Percentiles rank a stretch among this genome's conserved stretches.
Evolutionary conservation across 192 early-diverging fungal genomes (phyloP).

Genomic region (Podila verticillata): DNA sequence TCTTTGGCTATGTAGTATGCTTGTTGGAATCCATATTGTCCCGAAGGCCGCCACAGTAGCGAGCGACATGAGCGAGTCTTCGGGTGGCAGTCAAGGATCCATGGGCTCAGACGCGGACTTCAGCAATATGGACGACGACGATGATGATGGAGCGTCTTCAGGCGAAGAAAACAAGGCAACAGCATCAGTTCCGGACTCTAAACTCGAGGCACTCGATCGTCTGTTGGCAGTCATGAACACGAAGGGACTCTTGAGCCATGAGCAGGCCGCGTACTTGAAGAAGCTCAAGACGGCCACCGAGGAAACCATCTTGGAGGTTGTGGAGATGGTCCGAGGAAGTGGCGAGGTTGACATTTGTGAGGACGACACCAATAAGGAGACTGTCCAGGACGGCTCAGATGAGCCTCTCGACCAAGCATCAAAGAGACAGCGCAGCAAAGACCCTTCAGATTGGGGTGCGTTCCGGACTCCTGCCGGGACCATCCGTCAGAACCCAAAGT

Average conservation of each 20-base stretch:
- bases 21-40: slow-evolving; percentile 34
- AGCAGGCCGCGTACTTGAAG: background rate
- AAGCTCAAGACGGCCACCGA: background rate
- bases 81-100: slow-evolving; percentile 8
- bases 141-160: background rate
- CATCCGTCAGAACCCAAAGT: background rate
- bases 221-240: background rate
- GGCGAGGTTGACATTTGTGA: background rate
- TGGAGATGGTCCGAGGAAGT: background rate
- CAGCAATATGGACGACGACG: slow-evolving; percentile 8
- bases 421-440: background rate
- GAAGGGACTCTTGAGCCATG: slow-evolving; percentile 4
- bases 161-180: background rate
- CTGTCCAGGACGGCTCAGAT: background rate
- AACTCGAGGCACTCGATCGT: background rate
- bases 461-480: background rate
- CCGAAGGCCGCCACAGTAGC: slow-evolving; percentile 4
- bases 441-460: background rate
- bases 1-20: slow-evolving; percentile 15
- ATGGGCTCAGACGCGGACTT: slow-evolving; percentile 17
- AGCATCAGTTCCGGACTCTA: background rate
- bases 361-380: background rate
- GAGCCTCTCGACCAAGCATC: background rate
- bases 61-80: background rate
- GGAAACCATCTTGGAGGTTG: background rate